These are phyloP conservation scores for Gyrodon lividus DNA, from an alignment of 768 basidiomycete species.

Conservation along the genomic window DNA sequence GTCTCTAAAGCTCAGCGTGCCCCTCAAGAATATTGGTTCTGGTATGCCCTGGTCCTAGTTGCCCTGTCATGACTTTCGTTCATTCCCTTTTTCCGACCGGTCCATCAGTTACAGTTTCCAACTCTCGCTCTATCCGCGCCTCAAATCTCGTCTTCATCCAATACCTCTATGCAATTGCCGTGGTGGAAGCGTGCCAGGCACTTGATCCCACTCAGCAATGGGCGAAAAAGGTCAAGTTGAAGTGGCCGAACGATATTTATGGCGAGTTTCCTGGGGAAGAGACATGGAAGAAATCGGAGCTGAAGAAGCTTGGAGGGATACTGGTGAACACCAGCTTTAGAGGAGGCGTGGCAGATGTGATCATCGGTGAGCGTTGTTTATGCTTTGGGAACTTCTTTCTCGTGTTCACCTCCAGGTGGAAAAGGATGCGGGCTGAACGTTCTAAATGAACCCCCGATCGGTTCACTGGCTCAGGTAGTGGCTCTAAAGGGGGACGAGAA, in stretches of 20 bases:
- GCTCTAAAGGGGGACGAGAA: conserved; percentile 22
- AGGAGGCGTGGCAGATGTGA: conserved; percentile 68
- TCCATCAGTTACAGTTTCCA: neutral
- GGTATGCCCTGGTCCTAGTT: conserved; percentile 1
- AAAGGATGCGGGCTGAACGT: conserved; percentile 90
- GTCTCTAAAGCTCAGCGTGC: conserved; percentile 25
- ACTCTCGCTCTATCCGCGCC: conserved; percentile 24
- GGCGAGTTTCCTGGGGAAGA: conserved; percentile 51
- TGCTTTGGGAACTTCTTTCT: neutral
- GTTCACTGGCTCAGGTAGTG: conserved; percentile 74
- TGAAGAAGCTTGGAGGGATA: conserved; percentile 87
- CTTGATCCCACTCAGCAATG: conserved; percentile 44
- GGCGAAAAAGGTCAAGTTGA: conserved; percentile 67
- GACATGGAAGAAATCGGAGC: conserved; percentile 32
- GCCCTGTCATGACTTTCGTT: neutral
- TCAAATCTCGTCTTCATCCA: conserved; percentile 87
- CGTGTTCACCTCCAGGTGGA: conserved; percentile 1
- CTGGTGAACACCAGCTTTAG: conserved; percentile 85
- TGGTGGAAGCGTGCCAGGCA: conserved; percentile 77
- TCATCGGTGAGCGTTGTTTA: conserved; percentile 64
- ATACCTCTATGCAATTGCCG: conserved; percentile 86
- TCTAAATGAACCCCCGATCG: conserved; percentile 76
- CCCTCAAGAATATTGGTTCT: conserved; percentile 13
- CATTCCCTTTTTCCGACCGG: neutral
- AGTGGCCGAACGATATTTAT: conserved; percentile 98